Conservation (phyloP, 163 green algal genomes). For the Scenedesmus sp. region DNA sequence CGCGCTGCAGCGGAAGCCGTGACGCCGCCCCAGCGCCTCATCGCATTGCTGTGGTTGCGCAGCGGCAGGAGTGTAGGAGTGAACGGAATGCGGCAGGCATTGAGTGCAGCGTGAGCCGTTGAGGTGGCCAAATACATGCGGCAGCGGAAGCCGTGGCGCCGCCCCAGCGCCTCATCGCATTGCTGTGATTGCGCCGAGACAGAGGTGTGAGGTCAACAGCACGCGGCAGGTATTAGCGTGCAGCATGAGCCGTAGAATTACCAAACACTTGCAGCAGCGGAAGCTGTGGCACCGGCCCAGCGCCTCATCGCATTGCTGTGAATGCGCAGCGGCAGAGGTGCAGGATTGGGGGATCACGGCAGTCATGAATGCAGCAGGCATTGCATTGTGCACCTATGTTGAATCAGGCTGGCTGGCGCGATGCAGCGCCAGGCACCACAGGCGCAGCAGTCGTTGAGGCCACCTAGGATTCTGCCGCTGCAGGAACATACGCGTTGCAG, state of each 20-base stretch:
- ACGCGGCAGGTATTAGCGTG: too few species aligned
- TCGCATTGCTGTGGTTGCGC: constrained; percentile 38
- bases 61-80: background rate
- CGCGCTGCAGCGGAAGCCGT: constrained; percentile 29
- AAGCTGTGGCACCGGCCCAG: constrained; percentile 23
- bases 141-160: constrained; percentile 18
- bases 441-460: too few species aligned
- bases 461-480: too few species aligned
- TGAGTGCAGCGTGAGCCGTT: too few species aligned
- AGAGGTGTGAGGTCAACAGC: background rate
- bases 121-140: background rate
- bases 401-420: too few species aligned
- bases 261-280: background rate
- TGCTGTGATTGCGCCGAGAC: background rate
- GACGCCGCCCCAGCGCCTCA: background rate
- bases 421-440: too few species aligned
- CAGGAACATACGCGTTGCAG: too few species aligned
- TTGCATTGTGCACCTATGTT: too few species aligned
- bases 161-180: constrained; percentile 30
- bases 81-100: too few species aligned
- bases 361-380: too few species aligned
- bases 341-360: background rate
- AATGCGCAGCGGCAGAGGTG: background rate
- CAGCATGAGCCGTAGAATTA: too few species aligned
- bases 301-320: constrained; percentile 46